Base-by-base conservation (phyloP, 208 protist species). In the Crithidia expoeki region DNA sequence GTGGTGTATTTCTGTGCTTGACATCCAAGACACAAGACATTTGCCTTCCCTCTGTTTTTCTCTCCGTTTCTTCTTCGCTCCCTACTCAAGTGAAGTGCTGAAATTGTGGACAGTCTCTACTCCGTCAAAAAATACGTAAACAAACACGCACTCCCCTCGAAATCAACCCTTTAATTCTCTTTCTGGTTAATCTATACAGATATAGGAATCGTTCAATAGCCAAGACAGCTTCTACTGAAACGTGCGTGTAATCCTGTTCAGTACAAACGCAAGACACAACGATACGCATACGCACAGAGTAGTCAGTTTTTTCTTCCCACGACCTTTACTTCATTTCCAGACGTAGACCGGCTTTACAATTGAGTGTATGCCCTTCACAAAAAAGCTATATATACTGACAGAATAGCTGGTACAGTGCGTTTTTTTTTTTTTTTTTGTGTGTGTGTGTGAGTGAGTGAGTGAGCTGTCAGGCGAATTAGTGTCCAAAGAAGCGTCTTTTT, bases 381-480 rank as follows among this genome's bases (percentile, higher is more conserved):
- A 62, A 33, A 47, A 33, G 23, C 19, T 21, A 2, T 34, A 62
- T 28, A 47, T 12, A 44, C 9, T 32, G 16, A 33, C 57, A 27
- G 12, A 50, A 12, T 21, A 50, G 23, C 57, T 47, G 42, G 4
- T 19, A 4, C 17, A 17, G 12, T 19, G 34, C 19, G 14, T 19
- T 42, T 56, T 66, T 66, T 53, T 66, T 51, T 34, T 52, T 66
- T 47, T 49, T 40, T 12, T 40, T 12, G 42, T 47, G n/a, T 17
- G 38, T 44, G 38, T 44, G 38, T 44, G 38, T 44, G 38, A 44
- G 10, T 17, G 38, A 17, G 10, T 17, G 14, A 44, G 38, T n/a
- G n/a, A n/a, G n/a, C n/a, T n/a, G n/a, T n/a, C n/a, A n/a, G n/a
- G n/a, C n/a, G n/a, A n/a, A n/a, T n/a, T n/a, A n/a, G n/a, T n/a